Base-by-base conservation (phyloP, 106 monocot species). In the Dendrobium nobile region DNA sequence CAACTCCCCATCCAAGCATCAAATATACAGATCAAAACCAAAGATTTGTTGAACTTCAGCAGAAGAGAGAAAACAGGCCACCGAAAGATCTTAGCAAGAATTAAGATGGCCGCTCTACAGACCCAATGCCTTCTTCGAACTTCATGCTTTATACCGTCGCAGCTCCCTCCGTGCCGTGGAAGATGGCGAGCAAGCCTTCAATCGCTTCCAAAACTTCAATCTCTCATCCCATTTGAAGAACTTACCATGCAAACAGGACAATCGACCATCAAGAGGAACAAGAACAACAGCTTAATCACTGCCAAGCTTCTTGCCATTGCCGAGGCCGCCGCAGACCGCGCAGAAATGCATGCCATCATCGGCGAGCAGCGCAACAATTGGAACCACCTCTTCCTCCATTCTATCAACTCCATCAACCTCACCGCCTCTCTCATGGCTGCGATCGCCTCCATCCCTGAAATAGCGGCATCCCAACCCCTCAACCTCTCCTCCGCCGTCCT, bases 331-430 rank as follows among this genome's bases (percentile, higher is more conserved):
- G 94, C 90, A 1, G 97, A 94, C 56, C 55, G 94, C 9, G 92
- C 86, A 5, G 88, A 89, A 82, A 94, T 97, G 94, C 94, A 97
- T 64, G 80, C 84, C 31, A 91, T 88, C 81, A 91, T 97, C 78
- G 94, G 89, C 1, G 55, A 73, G 33, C 97, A 94, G 79, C 72
- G 94, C 59, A 88, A 90, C 82, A 90, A 90, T 79, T 97, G 97
- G 97, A 90, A 90, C 79, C 72, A 78, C 55, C 91, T 92, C 54
- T 82, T 94, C 47, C 85, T 91, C 64, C 82, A 73, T 84, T 94
- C 91, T 77, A 10, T 89, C 85, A 94, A 89, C 76, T 78, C 91
- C 81, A 88, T 89, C 47, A 88, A 79, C 27, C 89, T 94, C 68
- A 20, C 84, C 13, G 89, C 94, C 7, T 90, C 97, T 19, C 68